Base-by-base conservation (phyloP, 345 rosid species). In the Salix brachista region DNA sequence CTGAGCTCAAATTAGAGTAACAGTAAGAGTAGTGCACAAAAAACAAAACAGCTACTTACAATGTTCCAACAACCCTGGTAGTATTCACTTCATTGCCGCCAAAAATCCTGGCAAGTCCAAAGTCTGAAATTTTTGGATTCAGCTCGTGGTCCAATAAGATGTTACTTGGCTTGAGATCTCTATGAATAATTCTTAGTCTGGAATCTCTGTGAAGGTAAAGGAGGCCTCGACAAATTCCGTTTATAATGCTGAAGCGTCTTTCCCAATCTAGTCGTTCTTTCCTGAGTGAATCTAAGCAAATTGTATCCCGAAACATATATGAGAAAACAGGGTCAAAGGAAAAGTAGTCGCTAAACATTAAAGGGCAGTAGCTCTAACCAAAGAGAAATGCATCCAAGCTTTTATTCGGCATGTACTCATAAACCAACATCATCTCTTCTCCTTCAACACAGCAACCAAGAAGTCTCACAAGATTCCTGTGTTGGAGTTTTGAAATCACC, bases 111-210 rank as follows among this genome's bases (percentile, higher is more conserved):
- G 77, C 81, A 46, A 78, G 18, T 26, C 77, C 81, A 56, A 78
- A 78, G 67, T 78, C 81, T 39, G 73, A 78, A 9, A 72, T 78
- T 32, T 78, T 78, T 3, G 77, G 81, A 73, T 67, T 73, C 34
- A 72, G 17, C 5, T 78, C 73, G 21, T 42, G 62, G 77, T 72
- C 81, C 60, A 78, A 32, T 30, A 78, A 50, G 61, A 78, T 67
- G 72, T 73, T 78, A 25, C 76, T 50, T 34, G 37, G 37, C 37
- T 34, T 34, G 37, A 34, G 37, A 34, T 34, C 37, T 34, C 37
- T 34, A 34, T 34, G 37, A 34, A 34, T 34, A 34, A 34, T 34
- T 34, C 37, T 34, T 34, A 34, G 37, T 34, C 37, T 34, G 7
- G 37, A 34, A 34, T 34, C 37, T 34, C 37, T 34, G 37, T 34